Base-by-base conservation (phyloP, 352 stramenopile species). In the Pythium rishiriense region DNA sequence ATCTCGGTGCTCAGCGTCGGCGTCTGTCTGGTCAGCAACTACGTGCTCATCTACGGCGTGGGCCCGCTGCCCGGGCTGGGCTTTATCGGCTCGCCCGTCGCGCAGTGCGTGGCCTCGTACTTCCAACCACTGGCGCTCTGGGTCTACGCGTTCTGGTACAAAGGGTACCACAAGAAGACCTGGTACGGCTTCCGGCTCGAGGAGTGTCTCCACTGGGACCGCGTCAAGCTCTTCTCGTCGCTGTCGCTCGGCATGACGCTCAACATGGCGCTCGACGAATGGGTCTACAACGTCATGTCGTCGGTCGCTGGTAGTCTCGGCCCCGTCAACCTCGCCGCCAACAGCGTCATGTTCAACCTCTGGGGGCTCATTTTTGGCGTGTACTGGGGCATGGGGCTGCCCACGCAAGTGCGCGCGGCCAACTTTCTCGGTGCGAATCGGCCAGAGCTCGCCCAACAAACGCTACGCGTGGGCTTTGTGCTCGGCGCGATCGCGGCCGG, bases 331-430 rank as follows among this genome's bases (percentile, higher is more conserved):
- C 57, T 94, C 10, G 85, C 86, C 1, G 86, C 83, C 21, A 93
- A 92, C 75, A 90, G 79, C 60, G 86, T 94, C 41, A 71, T 94
- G 41, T 92, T 88, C 64, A 91, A 87, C 60, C 70, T 94, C 33
- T 94, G 86, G 83, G 83, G 82, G 0, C 78, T 94, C 43, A 80
- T 94, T 62, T 94, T 90, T 41, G 84, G 75, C 14, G 63, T 94
- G n/a, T 94, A 90, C 58, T 94, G 85, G 85, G 85, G 85, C 58
- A 91, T 94, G 68, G 85, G 81, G 17, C 70, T 91, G 21, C 81
- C 85, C 7, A 91, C 80, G 7, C 85, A 94, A 74, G 85, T 94
- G 59, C 81, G 83, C 15, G 69, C 72, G 0, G 85, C 85, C 42
- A 94, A 92, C 50, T 92, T 88, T 37, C 69, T 94, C 3, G 83